Conservation (phyloP, 305 asterid genomes). For the Fraxinus nigra region DNA sequence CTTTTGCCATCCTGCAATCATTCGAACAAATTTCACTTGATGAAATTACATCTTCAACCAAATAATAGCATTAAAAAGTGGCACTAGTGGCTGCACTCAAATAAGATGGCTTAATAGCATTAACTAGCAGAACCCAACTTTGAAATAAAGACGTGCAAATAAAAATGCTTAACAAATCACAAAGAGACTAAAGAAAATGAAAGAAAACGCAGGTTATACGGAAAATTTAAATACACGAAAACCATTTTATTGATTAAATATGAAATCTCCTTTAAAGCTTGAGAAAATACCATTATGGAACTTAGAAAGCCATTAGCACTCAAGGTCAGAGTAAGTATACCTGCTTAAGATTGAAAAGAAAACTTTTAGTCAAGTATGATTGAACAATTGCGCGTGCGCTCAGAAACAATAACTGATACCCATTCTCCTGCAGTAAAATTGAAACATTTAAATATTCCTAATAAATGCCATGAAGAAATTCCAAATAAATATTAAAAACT, state of each 20-base stretch:
- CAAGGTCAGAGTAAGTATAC: conserved; percentile 32
- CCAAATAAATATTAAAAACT: background rate
- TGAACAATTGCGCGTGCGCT: conserved; percentile 95
- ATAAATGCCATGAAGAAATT: background rate
- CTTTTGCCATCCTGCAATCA: conserved; percentile 52
- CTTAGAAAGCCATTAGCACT: background rate
- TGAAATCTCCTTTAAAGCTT: background rate
- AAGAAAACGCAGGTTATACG: background rate
- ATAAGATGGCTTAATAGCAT: background rate
- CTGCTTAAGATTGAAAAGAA: conserved; percentile 79
- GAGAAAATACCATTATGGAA: background rate
- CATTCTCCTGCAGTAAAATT: conserved; percentile 63
- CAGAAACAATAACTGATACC: conserved; percentile 85
- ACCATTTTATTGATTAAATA: background rate
- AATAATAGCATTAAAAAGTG: background rate
- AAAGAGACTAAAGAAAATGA: background rate
- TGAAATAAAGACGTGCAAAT: background rate
- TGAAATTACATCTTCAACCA: background rate
- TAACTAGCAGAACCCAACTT: background rate
- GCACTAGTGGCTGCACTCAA: background rate
- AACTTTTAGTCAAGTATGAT: conserved; percentile 80
- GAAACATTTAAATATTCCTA: background rate
- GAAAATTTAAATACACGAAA: background rate
- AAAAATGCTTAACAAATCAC: background rate
- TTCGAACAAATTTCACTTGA: background rate